These are phyloP conservation scores for Pseudogymnoascus sp. DNA, from an alignment of 2,329 filamentous ascomycete species.

Conservation along the genomic window DNA sequence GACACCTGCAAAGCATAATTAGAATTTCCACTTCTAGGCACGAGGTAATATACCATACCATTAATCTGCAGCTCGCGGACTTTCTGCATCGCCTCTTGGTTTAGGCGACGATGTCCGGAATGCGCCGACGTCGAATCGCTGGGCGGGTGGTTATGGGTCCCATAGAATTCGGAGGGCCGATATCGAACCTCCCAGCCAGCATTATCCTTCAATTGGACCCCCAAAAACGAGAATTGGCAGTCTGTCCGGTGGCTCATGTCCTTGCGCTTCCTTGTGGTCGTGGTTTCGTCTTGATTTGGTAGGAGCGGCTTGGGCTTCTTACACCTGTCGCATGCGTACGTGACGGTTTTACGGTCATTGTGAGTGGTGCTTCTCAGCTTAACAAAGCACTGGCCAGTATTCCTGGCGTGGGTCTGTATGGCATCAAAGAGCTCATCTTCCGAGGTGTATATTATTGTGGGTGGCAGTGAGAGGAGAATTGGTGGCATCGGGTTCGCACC, in stretches of 20 bases:
- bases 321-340: conserved; percentile 9
- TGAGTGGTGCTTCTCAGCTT: conserved; percentile 10
- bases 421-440: conserved; percentile 7
- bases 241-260: conserved; percentile 4
- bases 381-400: conserved; percentile 8
- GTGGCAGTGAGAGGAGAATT: neutral
- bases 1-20: neutral
- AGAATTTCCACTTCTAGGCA: neutral
- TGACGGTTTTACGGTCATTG: conserved; percentile 9
- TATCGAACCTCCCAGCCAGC: conserved; percentile 9
- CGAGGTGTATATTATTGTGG: conserved; percentile 4
- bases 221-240: conserved; percentile 8
- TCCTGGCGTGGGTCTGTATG: conserved; percentile 2
- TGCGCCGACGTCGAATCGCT: conserved; percentile 2
- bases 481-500: neutral
- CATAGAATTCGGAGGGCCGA: conserved; percentile 3
- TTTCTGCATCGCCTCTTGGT: conserved; percentile 7
- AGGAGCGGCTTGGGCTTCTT: conserved; percentile 7
- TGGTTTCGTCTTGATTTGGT: neutral
- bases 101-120: conserved; percentile 8
- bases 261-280: conserved; percentile 1
- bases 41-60: neutral
- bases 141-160: conserved; percentile 5
- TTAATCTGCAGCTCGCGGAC: conserved; percentile 9
- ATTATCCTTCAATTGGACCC: conserved; percentile 9